Evolutionary conservation across 2,329 filamentous ascomycete genomes (phyloP).

Genomic region (Cyphellophora europaea): DNA sequence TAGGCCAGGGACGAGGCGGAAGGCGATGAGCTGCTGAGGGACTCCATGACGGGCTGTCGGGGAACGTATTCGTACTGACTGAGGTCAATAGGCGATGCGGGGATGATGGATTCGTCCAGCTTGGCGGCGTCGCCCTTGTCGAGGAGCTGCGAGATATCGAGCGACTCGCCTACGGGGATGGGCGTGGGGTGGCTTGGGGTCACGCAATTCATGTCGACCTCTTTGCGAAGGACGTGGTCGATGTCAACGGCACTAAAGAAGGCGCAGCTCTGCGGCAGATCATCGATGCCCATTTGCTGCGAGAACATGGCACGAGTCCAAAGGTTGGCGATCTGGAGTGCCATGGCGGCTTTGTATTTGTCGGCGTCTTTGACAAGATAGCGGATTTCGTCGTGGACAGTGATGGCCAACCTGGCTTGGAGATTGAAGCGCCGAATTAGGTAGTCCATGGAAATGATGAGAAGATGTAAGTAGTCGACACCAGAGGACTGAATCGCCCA

Average conservation of each 20-base stretch:
- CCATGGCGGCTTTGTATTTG: conserved; percentile 83
- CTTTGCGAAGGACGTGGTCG: conserved; percentile 90
- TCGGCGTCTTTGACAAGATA: conserved; percentile 82
- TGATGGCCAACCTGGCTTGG: conserved; percentile 76
- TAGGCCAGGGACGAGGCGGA: conserved; percentile 47
- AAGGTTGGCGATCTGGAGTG: conserved; percentile 83
- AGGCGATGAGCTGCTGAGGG: conserved; percentile 43
- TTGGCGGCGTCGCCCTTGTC: conserved; percentile 59
- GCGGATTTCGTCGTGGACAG: conserved; percentile 94
- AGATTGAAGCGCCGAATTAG: conserved; percentile 78
- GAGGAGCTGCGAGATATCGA: conserved; percentile 75
- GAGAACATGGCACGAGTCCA: conserved; percentile 98
- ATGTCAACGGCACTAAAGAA: conserved; percentile 96
- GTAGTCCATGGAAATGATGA: conserved; percentile 93
- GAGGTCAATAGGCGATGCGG: conserved; percentile 41
- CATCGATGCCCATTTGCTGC: conserved; percentile 91
- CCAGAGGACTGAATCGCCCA: conserved; percentile 98
- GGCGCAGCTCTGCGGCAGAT: conserved; percentile 86
- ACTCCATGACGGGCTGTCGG: conserved; percentile 70
- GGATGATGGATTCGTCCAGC: conserved; percentile 57
- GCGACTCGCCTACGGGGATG: conserved; percentile 75
- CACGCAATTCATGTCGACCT: conserved; percentile 95
- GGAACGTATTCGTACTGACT: conserved; percentile 59
- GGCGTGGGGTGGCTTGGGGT: conserved; percentile 74
- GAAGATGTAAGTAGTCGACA: conserved; percentile 90